phyloP scores from a whole-genome alignment of 2,329 filamentous ascomycete species.

The Diaporthe amygdali region DNA sequence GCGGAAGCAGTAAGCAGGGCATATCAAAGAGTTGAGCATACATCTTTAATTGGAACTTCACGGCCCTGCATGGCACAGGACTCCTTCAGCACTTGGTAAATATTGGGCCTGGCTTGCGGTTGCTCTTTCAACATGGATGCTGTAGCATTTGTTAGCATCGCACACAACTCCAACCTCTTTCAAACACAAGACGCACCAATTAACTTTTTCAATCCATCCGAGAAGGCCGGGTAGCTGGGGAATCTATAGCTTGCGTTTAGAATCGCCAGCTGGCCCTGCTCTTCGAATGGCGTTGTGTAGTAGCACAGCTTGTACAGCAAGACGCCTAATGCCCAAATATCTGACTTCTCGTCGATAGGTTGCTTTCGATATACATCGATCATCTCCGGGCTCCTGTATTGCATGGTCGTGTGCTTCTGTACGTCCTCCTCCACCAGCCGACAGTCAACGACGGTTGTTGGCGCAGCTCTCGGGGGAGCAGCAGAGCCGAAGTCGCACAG shows the following conservation, averaged over 20 bases:
- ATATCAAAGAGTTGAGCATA: conserved; percentile 48
- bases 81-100: conserved; percentile 90
- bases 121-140: conserved; percentile 90
- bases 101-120: conserved; percentile 80
- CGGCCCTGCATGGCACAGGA: conserved; percentile 88
- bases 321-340: conserved; percentile 97
- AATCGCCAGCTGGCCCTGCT: conserved; percentile 96
- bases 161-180: not conserved
- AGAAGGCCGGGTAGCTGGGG: conserved; percentile 86
- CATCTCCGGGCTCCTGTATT: conserved; percentile 98
- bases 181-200: conserved; percentile 69
- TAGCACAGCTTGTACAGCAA: conserved; percentile 98
- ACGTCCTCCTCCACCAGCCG: conserved; percentile 95
- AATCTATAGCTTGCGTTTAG: conserved; percentile 95
- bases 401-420: conserved; percentile 94
- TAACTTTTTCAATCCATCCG: conserved; percentile 84
- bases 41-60: conserved; percentile 87
- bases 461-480: conserved; percentile 81
- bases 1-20: conserved; percentile 24
- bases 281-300: conserved; percentile 98
- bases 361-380: conserved; percentile 96
- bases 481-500: conserved; percentile 97
- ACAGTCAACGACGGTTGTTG: conserved; percentile 86
- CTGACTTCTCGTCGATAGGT: conserved; percentile 97
- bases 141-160: conserved; percentile 39